Conservation (phyloP, 176 grass and related monocot species). For the Musa beccarii region DNA sequence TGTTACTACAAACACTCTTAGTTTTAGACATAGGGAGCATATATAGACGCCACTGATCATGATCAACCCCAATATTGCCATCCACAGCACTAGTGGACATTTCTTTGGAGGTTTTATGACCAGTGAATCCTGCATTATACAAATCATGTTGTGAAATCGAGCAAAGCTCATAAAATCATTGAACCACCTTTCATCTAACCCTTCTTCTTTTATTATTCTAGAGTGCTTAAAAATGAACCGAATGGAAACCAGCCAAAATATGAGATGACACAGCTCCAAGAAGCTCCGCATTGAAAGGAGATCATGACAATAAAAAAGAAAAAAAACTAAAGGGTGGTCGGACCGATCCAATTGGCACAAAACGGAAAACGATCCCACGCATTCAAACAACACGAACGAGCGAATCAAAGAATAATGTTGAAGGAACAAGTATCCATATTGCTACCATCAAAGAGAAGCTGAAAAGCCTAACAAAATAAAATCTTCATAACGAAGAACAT, state of each 20-base stretch:
- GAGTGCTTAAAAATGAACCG: too few relatives aligned
- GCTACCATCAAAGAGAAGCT: background rate
- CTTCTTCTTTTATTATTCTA: background rate
- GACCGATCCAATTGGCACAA: background rate
- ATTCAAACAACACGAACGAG: too few relatives aligned
- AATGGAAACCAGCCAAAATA: background rate
- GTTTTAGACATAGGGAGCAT: conserved; percentile 59
- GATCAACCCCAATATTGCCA: conserved; percentile 51
- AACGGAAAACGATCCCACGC: background rate
- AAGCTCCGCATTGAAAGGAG: too few relatives aligned
- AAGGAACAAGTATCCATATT: background rate
- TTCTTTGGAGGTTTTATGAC: conserved; percentile 46
- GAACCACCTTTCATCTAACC: too few relatives aligned
- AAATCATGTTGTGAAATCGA: background rate
- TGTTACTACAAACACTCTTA: conserved; percentile 55
- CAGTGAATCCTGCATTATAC: conserved; percentile 32
- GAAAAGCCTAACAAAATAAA: background rate
- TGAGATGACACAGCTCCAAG: background rate
- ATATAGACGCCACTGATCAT: conserved; percentile 66
- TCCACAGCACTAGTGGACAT: conserved; percentile 54
- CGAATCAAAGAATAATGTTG: background rate
- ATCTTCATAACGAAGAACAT: background rate
- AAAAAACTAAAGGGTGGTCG: background rate
- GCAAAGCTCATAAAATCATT: background rate
- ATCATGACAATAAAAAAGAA: too few relatives aligned